Evolutionary conservation across 352 stramenopile genomes (phyloP).

Genomic region (Phytophthora pluvialis): DNA sequence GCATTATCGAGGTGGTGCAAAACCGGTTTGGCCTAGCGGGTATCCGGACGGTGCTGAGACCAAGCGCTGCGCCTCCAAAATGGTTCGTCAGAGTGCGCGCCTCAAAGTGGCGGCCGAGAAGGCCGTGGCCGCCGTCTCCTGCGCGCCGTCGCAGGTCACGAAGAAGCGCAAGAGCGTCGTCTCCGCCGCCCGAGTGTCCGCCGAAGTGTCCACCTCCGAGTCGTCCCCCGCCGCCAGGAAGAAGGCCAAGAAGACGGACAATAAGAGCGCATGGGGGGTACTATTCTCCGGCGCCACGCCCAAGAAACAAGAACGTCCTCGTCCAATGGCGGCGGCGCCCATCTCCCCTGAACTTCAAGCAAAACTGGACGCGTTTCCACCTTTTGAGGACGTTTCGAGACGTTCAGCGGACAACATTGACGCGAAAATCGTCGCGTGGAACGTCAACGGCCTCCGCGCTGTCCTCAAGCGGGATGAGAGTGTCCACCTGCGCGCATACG

Average conservation of each 20-base stretch:
- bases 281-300: conserved; percentile 38
- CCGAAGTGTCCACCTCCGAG: conserved; percentile 1
- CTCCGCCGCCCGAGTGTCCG: conserved; percentile 3
- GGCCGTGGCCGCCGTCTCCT: conserved; percentile 7
- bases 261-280: conserved; percentile 50
- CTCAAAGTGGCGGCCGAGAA: conserved; percentile 42
- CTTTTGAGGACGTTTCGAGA: conserved; percentile 58
- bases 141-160: background rate
- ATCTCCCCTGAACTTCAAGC: conserved; percentile 51
- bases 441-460: conserved; percentile 85
- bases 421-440: conserved; percentile 78
- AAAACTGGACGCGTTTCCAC: conserved; percentile 53
- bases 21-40: no score
- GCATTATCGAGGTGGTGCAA: no score
- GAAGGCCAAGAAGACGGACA: conserved; percentile 22
- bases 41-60: no score
- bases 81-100: conserved; percentile 44
- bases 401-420: conserved; percentile 14
- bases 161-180: conserved; percentile 31
- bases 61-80: no score
- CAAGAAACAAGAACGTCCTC: conserved; percentile 26
- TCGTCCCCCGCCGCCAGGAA: background rate
- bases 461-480: conserved; percentile 76
- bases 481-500: conserved; percentile 73
- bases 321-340: conserved; percentile 27